A percentile compares a stretch with the other conserved stretches of the same genome.
These are phyloP conservation scores for Mesembryanthemum crystallinum DNA, from an alignment of 148 eudicot genomes.

Conservation along the genomic window DNA sequence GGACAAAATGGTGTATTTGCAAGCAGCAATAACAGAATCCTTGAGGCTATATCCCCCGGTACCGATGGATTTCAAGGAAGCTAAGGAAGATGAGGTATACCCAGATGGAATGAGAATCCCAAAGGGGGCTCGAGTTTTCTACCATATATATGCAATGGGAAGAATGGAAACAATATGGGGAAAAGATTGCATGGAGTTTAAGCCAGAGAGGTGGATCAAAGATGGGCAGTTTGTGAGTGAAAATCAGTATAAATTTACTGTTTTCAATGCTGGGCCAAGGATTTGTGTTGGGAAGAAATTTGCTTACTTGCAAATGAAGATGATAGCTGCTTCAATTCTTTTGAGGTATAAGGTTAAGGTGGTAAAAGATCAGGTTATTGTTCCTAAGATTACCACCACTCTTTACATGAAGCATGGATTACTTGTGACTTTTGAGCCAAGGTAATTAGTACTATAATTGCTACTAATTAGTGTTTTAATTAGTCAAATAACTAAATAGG, in stretches of 20 bases:
- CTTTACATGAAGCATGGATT: constrained; percentile 44
- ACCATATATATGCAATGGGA: neutral
- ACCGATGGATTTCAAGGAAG: neutral
- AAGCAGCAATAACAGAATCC: neutral
- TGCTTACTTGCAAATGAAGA: constrained; percentile 42
- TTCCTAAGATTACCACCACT: constrained; percentile 33
- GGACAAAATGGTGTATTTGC: neutral
- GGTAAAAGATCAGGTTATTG: constrained; percentile 28
- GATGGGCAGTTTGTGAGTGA: constrained; percentile 16
- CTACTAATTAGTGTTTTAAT: neutral
- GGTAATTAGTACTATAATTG: no score
- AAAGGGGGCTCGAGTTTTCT: neutral
- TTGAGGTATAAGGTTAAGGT: constrained; percentile 10
- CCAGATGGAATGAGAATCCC: neutral
- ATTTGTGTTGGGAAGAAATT: constrained; percentile 41
- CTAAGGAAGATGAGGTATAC: neutral
- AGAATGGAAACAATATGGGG: constrained; percentile 37
- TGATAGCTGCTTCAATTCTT: constrained; percentile 35
- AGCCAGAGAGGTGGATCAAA: constrained; percentile 40
- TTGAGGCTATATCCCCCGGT: neutral
- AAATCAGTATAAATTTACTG: neutral
- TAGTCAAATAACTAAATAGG: neutral
- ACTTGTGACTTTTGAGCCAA: constrained; percentile 30
- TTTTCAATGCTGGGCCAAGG: constrained; percentile 38
- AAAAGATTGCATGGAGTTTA: constrained; percentile 33